phyloP scores from a whole-genome alignment of 768 basidiomycete genomes.

The Ramaria sp. region DNA sequence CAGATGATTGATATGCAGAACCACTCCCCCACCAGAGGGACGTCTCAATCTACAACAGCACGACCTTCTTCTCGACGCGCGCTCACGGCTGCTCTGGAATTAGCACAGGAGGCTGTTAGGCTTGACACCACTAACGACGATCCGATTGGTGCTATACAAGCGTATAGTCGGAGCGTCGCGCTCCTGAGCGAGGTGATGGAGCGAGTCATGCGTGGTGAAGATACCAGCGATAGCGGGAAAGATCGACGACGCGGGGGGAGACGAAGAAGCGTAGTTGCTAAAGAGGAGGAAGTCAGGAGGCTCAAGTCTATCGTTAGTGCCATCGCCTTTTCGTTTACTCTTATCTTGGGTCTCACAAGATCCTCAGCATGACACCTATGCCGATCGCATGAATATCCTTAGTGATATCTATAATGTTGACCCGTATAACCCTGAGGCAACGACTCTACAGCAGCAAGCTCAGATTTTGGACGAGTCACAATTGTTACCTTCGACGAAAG shows the following conservation, averaged over 20 bases:
- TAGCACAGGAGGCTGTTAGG: conserved; percentile 83
- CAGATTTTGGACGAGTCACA: conserved; percentile 13
- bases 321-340: conserved; percentile 3
- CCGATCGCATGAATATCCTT: conserved; percentile 88
- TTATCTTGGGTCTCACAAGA: conserved; percentile 9
- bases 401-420: conserved; percentile 84
- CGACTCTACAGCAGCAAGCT: conserved; percentile 26
- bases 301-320: conserved; percentile 80
- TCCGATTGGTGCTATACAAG: conserved; percentile 79
- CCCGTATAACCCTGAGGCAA: conserved; percentile 50
- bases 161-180: conserved; percentile 79
- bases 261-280: conserved; percentile 74
- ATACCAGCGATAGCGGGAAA: conserved; percentile 55
- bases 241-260: conserved; percentile 39
- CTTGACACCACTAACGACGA: conserved; percentile 84
- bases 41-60: conserved; percentile 15
- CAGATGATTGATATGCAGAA: conserved; percentile 1
- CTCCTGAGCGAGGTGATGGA: conserved; percentile 90
- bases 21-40: not conserved
- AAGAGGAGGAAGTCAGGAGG: conserved; percentile 81
- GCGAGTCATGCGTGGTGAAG: conserved; percentile 76
- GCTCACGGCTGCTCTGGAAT: conserved; percentile 73
- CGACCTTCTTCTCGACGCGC: conserved; percentile 77
- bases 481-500: conserved; percentile 12
- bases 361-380: conserved; percentile 83